These are phyloP conservation scores for Yamadazyma trypodendri DNA, from an alignment of 1,139 yeast genomes.

Conservation along the genomic window DNA sequence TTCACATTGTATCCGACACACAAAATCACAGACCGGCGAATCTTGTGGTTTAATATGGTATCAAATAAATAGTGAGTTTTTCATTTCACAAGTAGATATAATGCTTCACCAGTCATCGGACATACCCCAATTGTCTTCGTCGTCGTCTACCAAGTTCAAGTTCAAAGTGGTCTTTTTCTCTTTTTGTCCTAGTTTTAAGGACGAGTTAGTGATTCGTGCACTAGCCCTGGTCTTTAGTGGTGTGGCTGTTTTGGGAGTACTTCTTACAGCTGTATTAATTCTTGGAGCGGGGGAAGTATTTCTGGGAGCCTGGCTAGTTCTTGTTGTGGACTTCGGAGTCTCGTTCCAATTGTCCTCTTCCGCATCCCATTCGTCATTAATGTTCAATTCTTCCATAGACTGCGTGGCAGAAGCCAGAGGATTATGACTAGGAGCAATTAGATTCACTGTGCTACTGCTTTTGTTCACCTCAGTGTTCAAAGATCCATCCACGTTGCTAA, in stretches of 20 bases:
- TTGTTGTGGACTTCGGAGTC: slow-evolving; percentile 10
- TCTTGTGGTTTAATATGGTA: too few relatives aligned
- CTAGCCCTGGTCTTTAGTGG: slow-evolving; percentile 8
- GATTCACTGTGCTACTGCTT: slow-evolving; percentile 35
- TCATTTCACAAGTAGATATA: too few relatives aligned
- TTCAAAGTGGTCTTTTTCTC: slow-evolving; percentile 30
- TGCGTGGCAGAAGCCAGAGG: slow-evolving; percentile 14
- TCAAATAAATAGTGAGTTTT: too few relatives aligned
- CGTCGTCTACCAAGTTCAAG: slow-evolving; percentile 38
- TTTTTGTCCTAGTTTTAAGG: slow-evolving; percentile 27
- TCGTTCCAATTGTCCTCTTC: slow-evolving; percentile 11
- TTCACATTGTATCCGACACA: too few relatives aligned
- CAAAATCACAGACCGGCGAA: too few relatives aligned
- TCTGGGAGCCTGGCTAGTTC: too few relatives aligned
- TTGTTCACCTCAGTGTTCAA: slow-evolving; percentile 38
- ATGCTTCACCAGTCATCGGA: slow-evolving; percentile 29
- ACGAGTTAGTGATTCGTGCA: slow-evolving; percentile 13
- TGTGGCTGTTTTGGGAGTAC: slow-evolving; percentile 2
- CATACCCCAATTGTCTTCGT: slow-evolving; percentile 59
- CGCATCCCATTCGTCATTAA: slow-evolving; percentile 16
- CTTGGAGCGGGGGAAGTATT: too few relatives aligned
- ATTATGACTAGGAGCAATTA: slow-evolving; percentile 16
- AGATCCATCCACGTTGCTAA: slow-evolving; percentile 32
- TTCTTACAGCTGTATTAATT: too few relatives aligned
- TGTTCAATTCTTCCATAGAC: slow-evolving; percentile 11